Evolutionary conservation across 257 asterid genomes (phyloP), one percentile per base, ranked within the genome.

Genomic region (Cinchona pubescens): DNA sequence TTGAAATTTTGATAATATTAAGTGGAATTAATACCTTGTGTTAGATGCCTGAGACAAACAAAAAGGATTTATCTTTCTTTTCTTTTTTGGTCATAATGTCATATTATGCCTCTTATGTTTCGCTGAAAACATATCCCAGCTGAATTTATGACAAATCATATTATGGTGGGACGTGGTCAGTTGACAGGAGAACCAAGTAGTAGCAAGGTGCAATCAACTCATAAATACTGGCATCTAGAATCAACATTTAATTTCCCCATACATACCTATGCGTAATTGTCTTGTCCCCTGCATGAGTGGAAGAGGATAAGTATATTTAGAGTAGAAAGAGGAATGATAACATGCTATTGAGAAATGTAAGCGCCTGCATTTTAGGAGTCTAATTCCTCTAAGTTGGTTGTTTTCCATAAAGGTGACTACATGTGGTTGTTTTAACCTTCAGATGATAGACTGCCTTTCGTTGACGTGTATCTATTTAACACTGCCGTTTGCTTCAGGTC

Each of bases 401-500:
- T 69, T 46, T 35, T 13, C 40, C 14, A n/a, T 7, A 4, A 0
- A 48, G 45, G 34, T 68, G 55, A 4, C 59, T 45, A 42, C n/a
- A 27, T 1, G 23, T 68, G 34, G 19, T 68, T 15, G 18, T 58
- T 32, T 43, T 59, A n/a, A 21, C 23, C 75, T 61, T 69, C 14
- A 23, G 68, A 53, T 78, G 38, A 15, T 77, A 25, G 69, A 62
- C 72, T 38, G 19, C 32, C 35, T 48, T 71, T 32, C 45, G 21
- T 62, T n/a, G 1, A 30, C n/a, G 73, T 56, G 35, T 53, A 32
- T 68, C 38, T 66, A 23, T 67, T 53, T 15, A 32, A 34, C 40
- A 14, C 10, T 67, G 75, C 84, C 43, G 56, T 37, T 65, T 74
- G 65, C 58, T 77, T 40, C 74, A 95, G 99, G 96, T 95, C 61